Evolutionary conservation across 2,329 filamentous ascomycete species (phyloP).

Genomic region (Aplosporella prunicola): DNA sequence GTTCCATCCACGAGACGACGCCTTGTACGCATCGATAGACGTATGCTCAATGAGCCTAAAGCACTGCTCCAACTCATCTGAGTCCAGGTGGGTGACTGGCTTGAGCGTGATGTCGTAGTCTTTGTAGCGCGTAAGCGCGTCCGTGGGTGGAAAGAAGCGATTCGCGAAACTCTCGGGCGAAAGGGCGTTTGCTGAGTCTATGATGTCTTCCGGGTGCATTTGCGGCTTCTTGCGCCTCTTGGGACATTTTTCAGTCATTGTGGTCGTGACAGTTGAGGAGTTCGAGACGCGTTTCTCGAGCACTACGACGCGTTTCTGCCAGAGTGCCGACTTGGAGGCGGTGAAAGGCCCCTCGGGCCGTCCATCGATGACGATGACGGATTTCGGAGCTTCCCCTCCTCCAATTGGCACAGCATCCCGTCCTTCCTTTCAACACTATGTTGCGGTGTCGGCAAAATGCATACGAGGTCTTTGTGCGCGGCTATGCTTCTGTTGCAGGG

Average conservation of each 20-base stretch:
- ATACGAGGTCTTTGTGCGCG: not conserved
- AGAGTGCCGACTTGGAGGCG: no score
- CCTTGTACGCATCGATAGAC: slow-evolving; percentile 54
- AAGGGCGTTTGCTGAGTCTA: slow-evolving; percentile 9
- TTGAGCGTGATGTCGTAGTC: slow-evolving; percentile 21
- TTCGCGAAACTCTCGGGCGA: slow-evolving; percentile 3
- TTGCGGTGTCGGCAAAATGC: not conserved
- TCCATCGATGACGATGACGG: slow-evolving; percentile 5
- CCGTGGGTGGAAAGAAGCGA: slow-evolving; percentile 8
- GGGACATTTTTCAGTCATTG: no score
- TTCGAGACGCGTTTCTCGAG: no score
- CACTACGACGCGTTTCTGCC: no score
- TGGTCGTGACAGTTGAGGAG: no score
- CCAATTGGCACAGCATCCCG: not conserved
- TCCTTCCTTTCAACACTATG: slow-evolving; percentile 6
- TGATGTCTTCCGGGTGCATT: not conserved
- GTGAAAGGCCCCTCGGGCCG: no score
- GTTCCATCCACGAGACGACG: slow-evolving; percentile 55
- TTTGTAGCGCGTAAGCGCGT: slow-evolving; percentile 2
- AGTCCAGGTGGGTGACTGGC: slow-evolving; percentile 23
- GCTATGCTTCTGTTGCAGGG: slow-evolving; percentile 1
- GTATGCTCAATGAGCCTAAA: slow-evolving; percentile 52
- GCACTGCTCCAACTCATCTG: slow-evolving; percentile 39
- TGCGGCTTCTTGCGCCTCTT: not conserved
- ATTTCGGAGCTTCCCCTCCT: not conserved